phyloP scores from a whole-genome alignment of 257 asterid genomes.

The Catharanthus roseus region DNA sequence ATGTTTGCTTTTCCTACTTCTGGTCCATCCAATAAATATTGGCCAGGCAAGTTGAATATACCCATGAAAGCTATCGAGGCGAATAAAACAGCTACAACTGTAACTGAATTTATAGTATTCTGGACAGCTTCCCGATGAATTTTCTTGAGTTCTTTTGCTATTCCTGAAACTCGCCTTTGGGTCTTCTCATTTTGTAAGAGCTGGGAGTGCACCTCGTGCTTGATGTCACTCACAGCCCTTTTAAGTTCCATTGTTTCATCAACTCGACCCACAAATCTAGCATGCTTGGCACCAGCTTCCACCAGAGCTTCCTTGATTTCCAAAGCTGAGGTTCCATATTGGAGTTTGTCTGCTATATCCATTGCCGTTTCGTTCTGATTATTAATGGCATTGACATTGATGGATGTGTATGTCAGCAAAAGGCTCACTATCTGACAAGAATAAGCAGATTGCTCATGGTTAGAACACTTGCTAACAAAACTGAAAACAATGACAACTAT shows the following conservation, averaged over 20 bases:
- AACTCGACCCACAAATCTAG: slow-evolving; percentile 54
- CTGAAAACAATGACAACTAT: background rate
- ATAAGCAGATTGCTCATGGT: slow-evolving; percentile 7
- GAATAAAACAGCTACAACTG: slow-evolving; percentile 84
- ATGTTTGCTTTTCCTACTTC: slow-evolving; percentile 59
- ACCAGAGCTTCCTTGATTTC: slow-evolving; percentile 59
- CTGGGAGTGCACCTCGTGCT: slow-evolving; percentile 91
- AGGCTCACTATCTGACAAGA: slow-evolving; percentile 65
- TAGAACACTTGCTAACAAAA: background rate
- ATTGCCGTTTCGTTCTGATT: slow-evolving; percentile 76
- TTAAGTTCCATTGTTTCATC: slow-evolving; percentile 81
- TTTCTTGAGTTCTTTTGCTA: slow-evolving; percentile 92
- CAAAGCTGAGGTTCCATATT: slow-evolving; percentile 60
- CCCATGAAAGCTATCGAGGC: slow-evolving; percentile 96
- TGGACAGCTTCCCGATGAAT: slow-evolving; percentile 93
- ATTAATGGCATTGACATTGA: slow-evolving; percentile 69
- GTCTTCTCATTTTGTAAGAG: slow-evolving; percentile 86
- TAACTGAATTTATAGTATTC: slow-evolving; percentile 82
- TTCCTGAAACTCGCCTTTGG: slow-evolving; percentile 82
- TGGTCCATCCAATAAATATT: slow-evolving; percentile 36
- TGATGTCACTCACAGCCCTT: slow-evolving; percentile 92
- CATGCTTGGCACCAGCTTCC: slow-evolving; percentile 88
- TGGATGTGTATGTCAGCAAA: slow-evolving; percentile 49
- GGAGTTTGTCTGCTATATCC: slow-evolving; percentile 97
- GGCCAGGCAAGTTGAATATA: slow-evolving; percentile 87